Conservation (phyloP, 2,329 filamentous ascomycete species). For the Teratosphaeria viscida region DNA sequence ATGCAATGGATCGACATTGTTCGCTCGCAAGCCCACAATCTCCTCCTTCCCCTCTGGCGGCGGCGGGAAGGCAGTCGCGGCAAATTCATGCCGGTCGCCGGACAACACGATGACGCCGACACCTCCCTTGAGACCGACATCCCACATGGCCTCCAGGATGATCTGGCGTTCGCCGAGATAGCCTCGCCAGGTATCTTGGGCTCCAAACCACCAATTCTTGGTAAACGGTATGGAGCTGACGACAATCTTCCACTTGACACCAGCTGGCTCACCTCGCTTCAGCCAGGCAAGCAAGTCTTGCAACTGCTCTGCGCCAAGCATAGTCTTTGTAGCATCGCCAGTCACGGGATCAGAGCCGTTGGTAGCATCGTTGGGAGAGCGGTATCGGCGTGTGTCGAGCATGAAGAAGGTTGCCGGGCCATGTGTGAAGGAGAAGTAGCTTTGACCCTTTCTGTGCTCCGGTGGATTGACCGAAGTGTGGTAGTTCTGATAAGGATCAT, state of each 20-base stretch:
- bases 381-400: slow-evolving; percentile 81
- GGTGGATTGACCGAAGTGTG: slow-evolving; percentile 80
- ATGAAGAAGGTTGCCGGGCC: slow-evolving; percentile 92
- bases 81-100: slow-evolving; percentile 95
- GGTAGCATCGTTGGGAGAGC: slow-evolving; percentile 53
- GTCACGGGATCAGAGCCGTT: slow-evolving; percentile 47
- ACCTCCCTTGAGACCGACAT: slow-evolving; percentile 56
- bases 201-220: slow-evolving; percentile 90
- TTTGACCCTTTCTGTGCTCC: slow-evolving; percentile 46
- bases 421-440: slow-evolving; percentile 82
- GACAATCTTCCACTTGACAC: slow-evolving; percentile 88
- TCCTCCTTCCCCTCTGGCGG: slow-evolving; percentile 40
- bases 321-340: slow-evolving; percentile 53
- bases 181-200: slow-evolving; percentile 86
- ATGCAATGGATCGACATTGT: slow-evolving; percentile 12
- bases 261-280: slow-evolving; percentile 56
- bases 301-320: slow-evolving; percentile 74
- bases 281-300: slow-evolving; percentile 72
- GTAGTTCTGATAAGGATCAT: slow-evolving; percentile 79
- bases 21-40: slow-evolving; percentile 10
- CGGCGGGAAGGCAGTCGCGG: slow-evolving; percentile 64
- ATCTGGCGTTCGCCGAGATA: slow-evolving; percentile 70
- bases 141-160: slow-evolving; percentile 88
- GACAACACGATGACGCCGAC: slow-evolving; percentile 75
- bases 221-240: slow-evolving; percentile 89